A percentile compares a stretch with the other conserved stretches of the same genome.
Evolutionary conservation across 345 rosid genomes (phyloP).

Genomic region (Erodium maritimum): DNA sequence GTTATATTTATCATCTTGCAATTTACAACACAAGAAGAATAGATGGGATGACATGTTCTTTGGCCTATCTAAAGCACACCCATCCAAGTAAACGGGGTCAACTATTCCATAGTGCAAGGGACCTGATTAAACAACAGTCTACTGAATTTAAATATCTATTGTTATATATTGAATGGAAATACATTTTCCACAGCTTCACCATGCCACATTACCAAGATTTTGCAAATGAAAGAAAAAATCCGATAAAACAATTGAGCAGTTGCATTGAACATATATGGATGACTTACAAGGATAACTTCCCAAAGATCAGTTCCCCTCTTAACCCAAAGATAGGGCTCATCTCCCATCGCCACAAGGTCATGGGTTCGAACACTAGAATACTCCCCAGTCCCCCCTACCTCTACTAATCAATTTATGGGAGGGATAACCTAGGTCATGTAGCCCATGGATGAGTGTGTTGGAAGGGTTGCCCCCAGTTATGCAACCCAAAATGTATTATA

Average conservation of each 20-base stretch:
- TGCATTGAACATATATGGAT: background rate
- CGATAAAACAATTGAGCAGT: background rate
- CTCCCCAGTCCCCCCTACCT: no score
- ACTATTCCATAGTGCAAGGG: background rate
- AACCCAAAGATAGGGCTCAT: no score
- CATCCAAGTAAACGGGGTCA: background rate
- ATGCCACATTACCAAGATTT: background rate
- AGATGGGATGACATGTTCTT: background rate
- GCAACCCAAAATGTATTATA: no score
- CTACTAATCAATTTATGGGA: no score
- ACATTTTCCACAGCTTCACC: background rate
- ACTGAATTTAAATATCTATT: no score
- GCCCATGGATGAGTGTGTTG: no score
- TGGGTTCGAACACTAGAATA: no score
- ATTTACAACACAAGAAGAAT: background rate
- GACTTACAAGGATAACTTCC: background rate
- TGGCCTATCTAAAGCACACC: background rate
- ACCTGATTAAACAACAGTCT: background rate
- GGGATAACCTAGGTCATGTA: no score
- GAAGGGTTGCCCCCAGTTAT: no score
- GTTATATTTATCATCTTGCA: slow-evolving; percentile 3
- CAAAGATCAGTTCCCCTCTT: no score
- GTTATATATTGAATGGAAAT: background rate
- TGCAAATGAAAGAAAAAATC: background rate
- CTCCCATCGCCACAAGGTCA: no score